Base-by-base conservation (phyloP, 1,284 basidiomycete genomes). In the Pholiota adiposa region DNA sequence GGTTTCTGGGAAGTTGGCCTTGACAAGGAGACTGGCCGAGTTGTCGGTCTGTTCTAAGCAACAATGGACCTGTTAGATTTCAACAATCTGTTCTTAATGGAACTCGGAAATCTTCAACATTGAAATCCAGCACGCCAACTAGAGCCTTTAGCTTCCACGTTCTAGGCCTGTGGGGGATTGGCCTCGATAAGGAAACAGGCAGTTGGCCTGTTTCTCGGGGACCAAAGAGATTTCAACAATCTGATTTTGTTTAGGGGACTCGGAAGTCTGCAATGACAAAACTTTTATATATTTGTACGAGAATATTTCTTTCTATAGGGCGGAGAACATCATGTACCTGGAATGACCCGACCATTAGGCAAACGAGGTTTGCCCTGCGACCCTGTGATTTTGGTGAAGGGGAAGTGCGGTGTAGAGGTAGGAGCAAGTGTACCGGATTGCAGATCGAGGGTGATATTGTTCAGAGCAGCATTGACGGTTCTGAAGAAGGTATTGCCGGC, bases 1-100 rank as follows among this genome's bases (percentile, higher is more conserved):
- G 78, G 96, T 18, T 93, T 93, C 81, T 93, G 92, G 92, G 92
- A 93, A 73, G 91, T 93, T 63, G 89, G 86, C 27, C 81, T 93
- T n/a, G 89, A 93, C 70, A 80, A 84, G 31, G 83, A 89, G 67
- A 83, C 83, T 0, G 92, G 91, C 59, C 79, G 83, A 40, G 89
- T 91, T 51, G 77, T 91, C 57, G 91, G 91, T 54, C 78, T 93
- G 61, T 93, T 93, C 80, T 93, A 81, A 78, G 16, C 54, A 2
- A 33, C 3, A 8, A 23, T 14, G 21, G 16, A 48, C 33, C 27
- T 25, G n/a, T 25, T 48, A 34, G 19, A 33, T 49, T 49, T 34
- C 50, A 46, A 48, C 41, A 44, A 43, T 54, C 43, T 46, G 44
- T 33, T 55, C 54, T 55, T 21, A 29, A 53, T 53, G 36, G 33